Conservation (phyloP, 352 stramenopile genomes). For the Phytopythium ostracodes region DNA sequence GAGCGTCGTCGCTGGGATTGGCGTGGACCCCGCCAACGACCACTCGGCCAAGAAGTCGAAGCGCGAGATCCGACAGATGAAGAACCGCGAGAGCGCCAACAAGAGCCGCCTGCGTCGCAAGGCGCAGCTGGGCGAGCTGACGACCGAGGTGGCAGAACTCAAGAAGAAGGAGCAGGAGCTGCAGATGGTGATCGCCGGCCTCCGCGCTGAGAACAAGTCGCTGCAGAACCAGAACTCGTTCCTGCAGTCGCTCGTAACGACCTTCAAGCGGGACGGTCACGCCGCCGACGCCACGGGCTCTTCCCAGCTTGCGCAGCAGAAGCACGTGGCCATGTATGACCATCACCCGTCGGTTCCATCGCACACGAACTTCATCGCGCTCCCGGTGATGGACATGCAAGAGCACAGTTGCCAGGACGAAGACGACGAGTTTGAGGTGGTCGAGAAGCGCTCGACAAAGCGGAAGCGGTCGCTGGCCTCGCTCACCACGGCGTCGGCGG, state of each 20-base stretch:
- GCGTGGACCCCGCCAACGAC: constrained; percentile 5
- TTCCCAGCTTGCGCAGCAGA: constrained; percentile 13
- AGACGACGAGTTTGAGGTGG: constrained; percentile 12
- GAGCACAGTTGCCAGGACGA: constrained; percentile 19
- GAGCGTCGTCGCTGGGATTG: not conserved
- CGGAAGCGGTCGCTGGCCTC: constrained; percentile 29
- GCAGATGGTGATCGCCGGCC: constrained; percentile 58
- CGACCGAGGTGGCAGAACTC: constrained; percentile 52
- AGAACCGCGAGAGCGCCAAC: constrained; percentile 85
- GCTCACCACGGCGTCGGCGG: constrained; percentile 41
- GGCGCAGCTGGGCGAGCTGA: constrained; percentile 57
- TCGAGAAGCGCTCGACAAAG: constrained; percentile 20
- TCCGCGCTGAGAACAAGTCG: constrained; percentile 77
- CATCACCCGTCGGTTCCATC: not conserved
- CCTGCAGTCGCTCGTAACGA: constrained; percentile 67
- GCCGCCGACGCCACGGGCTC: constrained; percentile 8
- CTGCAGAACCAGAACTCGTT: constrained; percentile 77
- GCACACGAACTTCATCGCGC: constrained; percentile 7
- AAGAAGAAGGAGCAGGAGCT: constrained; percentile 68
- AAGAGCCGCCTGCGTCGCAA: constrained; percentile 72
- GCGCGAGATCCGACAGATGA: constrained; percentile 83
- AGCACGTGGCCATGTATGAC: constrained; percentile 20
- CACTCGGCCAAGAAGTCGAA: constrained; percentile 63
- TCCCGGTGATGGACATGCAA: constrained; percentile 1
- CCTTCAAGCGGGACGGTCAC: constrained; percentile 27